Base-by-base conservation (phyloP, 352 stramenopile species). In the Pythium scleroteichum region DNA sequence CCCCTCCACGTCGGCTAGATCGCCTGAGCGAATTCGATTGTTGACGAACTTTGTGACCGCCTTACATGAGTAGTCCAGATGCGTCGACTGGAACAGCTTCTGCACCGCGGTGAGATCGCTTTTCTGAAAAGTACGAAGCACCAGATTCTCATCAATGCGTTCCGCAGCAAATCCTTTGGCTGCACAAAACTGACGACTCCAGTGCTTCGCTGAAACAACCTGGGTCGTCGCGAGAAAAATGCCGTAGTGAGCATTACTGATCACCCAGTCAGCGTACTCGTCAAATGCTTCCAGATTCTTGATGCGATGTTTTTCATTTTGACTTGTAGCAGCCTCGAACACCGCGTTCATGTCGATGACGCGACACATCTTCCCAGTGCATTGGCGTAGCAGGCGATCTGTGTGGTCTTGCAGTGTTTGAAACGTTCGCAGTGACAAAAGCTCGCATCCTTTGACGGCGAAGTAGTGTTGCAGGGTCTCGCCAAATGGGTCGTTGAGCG, bases 331-430 rank as follows among this genome's bases (percentile, higher is more conserved):
- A 3, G 44, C 60, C 3, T 66, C 55, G 49, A 79, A 86, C 10
- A 90, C 68, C 8, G 71, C 64, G 40, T 92, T 92, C 79, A 92
- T 88, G 32, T 90, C 74, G 10, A 82, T 22, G 12, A 90, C 73
- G 13, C 75, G 63, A 13, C 75, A 82, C 2, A 40, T 69, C 32
- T 66, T 20, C 82, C 82, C 90, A 19, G 61, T 42, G 0, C 45
- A 57, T 41, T 53, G 47, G 6, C 39, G 39, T 16, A 84, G 51
- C 38, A 89, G 51, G 2, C 78, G 71, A 1, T 64, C 51, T 16
- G 66, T 57, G 39, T 90, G 77, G 24, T 87, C 73, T 20, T 55
- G 40, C 17, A 76, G 69, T 12, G 64, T 73, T 17, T 64, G 62
- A 45, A 80, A 87, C 19, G 52, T 54, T 19, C 59, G 68, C 1